These are phyloP conservation scores for Penicillium roqueforti DNA, from an alignment of 495 filamentous ascomycete genomes.

Conservation along the genomic window DNA sequence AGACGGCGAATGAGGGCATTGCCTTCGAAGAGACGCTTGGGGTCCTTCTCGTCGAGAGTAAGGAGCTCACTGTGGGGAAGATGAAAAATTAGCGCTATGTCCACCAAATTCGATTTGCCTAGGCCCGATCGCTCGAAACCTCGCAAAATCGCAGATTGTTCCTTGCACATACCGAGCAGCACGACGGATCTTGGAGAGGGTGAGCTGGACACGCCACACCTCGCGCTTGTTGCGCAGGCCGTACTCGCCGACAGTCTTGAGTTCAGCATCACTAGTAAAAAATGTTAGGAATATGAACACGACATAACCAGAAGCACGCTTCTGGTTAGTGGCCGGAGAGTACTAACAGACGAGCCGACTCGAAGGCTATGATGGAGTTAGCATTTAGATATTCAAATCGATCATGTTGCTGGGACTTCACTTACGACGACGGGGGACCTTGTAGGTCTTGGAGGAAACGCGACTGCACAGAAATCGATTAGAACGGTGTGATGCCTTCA, in stretches of 20 bases:
- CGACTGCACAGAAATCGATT: slow-evolving; percentile 39
- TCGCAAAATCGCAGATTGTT: background rate
- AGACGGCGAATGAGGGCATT: slow-evolving; percentile 99
- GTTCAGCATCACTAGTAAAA: slow-evolving; percentile 84
- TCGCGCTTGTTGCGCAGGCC: slow-evolving; percentile 99
- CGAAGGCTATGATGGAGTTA: slow-evolving; percentile 62
- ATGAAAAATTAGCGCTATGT: slow-evolving; percentile 12
- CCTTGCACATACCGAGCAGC: slow-evolving; percentile 81
- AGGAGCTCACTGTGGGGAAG: slow-evolving; percentile 77
- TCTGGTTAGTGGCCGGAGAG: slow-evolving; percentile 90
- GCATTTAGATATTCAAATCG: slow-evolving; percentile 24
- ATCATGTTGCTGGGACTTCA: slow-evolving; percentile 18
- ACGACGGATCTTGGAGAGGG: slow-evolving; percentile 99
- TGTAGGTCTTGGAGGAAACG: slow-evolving; percentile 97
- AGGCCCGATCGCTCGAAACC: background rate
- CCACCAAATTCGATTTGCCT: background rate
- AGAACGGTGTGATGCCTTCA: slow-evolving; percentile 27
- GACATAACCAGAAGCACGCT: slow-evolving; percentile 98
- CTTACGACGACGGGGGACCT: slow-evolving; percentile 74
- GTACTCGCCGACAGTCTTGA: slow-evolving; percentile 99
- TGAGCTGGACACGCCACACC: slow-evolving; percentile 99
- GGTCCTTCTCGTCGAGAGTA: slow-evolving; percentile 99
- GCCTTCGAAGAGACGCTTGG: slow-evolving; percentile 99
- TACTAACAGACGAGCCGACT: slow-evolving; percentile 99
- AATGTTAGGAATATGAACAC: slow-evolving; percentile 47